Percentiles rank a stretch among this genome's conserved stretches.
Evolutionary conservation across 257 asterid genomes (phyloP).

Genomic region (Solanum pimpinellifolium): DNA sequence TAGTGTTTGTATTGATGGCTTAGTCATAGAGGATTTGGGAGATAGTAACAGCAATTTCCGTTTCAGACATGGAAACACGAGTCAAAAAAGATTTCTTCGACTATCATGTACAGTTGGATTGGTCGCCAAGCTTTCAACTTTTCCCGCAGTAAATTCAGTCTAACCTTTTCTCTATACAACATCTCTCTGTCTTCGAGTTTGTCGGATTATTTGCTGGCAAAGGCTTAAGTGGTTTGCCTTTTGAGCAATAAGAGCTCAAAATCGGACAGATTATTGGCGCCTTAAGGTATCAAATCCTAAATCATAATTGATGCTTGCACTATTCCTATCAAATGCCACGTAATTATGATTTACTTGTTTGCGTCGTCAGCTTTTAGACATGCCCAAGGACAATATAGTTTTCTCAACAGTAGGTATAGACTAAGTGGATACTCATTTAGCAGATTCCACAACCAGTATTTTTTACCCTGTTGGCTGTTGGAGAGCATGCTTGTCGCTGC

Average conservation of each 20-base stretch:
- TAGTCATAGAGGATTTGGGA: neutral
- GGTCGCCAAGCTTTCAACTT: neutral
- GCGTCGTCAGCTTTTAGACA: neutral
- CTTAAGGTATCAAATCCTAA: slow-evolving; percentile 37
- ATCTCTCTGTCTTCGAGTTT: slow-evolving; percentile 76
- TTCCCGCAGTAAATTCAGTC: neutral
- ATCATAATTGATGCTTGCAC: neutral
- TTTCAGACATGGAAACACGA: neutral
- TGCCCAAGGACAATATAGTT: neutral
- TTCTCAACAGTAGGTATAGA: neutral
- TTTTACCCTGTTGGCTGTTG: neutral
- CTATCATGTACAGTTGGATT: neutral
- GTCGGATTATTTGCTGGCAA: slow-evolving; percentile 89
- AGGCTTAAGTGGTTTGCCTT: slow-evolving; percentile 71
- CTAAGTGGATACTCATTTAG: neutral
- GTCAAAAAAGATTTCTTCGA: neutral
- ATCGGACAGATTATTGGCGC: slow-evolving; percentile 98
- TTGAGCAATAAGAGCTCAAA: slow-evolving; percentile 46
- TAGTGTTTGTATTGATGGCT: neutral
- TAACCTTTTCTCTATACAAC: slow-evolving; percentile 28
- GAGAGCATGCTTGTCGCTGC: neutral
- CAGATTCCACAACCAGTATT: neutral
- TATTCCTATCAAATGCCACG: neutral
- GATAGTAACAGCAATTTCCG: neutral
- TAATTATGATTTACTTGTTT: neutral